A percentile compares a stretch with the other conserved stretches of the same genome.
Conservation (phyloP, 257 asterid species). For the Leonotis leonurus region DNA sequence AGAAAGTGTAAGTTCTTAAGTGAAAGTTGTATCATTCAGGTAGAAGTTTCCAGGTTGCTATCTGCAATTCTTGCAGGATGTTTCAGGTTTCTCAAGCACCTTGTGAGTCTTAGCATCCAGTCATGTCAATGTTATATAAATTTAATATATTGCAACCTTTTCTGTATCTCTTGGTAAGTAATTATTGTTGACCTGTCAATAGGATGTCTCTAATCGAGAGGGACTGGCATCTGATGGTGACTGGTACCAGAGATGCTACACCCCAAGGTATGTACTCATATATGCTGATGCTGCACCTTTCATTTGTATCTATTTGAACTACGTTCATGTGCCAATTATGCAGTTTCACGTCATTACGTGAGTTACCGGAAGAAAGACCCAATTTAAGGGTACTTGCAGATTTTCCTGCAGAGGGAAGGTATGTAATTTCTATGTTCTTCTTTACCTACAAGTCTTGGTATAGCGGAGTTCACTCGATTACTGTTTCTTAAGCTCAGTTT, state of each 20-base stretch:
- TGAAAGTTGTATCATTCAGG: constrained; percentile 41
- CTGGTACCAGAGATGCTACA: constrained; percentile 49
- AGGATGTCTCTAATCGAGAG: constrained; percentile 77
- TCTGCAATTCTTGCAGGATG: constrained; percentile 59
- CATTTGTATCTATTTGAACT: constrained; percentile 5
- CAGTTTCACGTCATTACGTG: constrained; percentile 56
- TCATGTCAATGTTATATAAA: not conserved
- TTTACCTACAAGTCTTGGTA: not conserved
- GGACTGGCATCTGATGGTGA: constrained; percentile 74
- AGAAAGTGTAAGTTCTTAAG: not conserved
- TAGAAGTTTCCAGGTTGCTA: constrained; percentile 66
- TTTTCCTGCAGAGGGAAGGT: constrained; percentile 66
- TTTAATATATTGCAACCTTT: not conserved
- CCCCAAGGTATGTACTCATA: constrained; percentile 39
- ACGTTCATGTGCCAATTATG: constrained; percentile 10
- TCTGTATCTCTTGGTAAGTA: constrained; percentile 3
- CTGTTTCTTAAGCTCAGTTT: constrained; percentile 26
- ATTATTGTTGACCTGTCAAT: constrained; percentile 16
- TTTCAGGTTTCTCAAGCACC: constrained; percentile 57
- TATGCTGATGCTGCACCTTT: constrained; percentile 3
- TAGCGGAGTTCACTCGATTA: not conserved
- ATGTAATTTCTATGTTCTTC: constrained; percentile 8
- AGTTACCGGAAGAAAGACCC: constrained; percentile 55
- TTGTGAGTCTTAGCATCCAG: constrained; percentile 42
- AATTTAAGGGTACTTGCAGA: constrained; percentile 53